phyloP scores from a whole-genome alignment of 106 monocot species.

The Dendrobium officinale region DNA sequence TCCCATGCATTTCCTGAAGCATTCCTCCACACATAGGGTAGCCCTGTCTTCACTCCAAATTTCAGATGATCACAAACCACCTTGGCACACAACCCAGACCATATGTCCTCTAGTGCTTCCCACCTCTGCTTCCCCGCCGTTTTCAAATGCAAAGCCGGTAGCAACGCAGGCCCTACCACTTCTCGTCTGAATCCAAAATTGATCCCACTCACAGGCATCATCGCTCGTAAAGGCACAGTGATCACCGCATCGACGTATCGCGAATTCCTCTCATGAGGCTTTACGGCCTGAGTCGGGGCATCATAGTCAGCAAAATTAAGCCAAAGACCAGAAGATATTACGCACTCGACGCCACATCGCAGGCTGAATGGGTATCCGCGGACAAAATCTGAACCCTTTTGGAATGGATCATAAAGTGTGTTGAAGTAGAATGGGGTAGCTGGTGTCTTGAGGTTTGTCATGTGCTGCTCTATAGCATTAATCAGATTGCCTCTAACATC shows the following conservation, averaged over 20 bases:
- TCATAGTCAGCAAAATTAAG: slow-evolving; percentile 71
- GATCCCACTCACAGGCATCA: slow-evolving; percentile 66
- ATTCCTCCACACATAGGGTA: slow-evolving; percentile 65
- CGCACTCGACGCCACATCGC: slow-evolving; percentile 55
- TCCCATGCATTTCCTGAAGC: slow-evolving; percentile 19
- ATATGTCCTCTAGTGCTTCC: slow-evolving; percentile 82
- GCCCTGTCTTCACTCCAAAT: slow-evolving; percentile 64
- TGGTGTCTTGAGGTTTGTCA: slow-evolving; percentile 60
- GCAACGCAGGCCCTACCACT: slow-evolving; percentile 55
- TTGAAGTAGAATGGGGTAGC: slow-evolving; percentile 94
- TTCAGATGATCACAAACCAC: slow-evolving; percentile 61
- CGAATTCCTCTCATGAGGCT: slow-evolving; percentile 35
- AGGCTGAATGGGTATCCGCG: slow-evolving; percentile 90
- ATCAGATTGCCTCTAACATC: slow-evolving; percentile 26
- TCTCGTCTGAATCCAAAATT: slow-evolving; percentile 72
- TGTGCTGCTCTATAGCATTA: slow-evolving; percentile 63
- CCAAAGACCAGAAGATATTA: slow-evolving; percentile 74
- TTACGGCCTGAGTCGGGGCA: slow-evolving; percentile 51
- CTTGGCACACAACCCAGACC: slow-evolving; percentile 79
- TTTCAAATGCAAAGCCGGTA: slow-evolving; percentile 45
- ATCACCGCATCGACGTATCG: slow-evolving; percentile 81
- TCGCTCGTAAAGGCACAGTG: slow-evolving; percentile 52
- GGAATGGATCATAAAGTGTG: slow-evolving; percentile 84
- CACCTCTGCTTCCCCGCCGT: slow-evolving; percentile 64
- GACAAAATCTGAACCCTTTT: slow-evolving; percentile 71